A percentile compares a stretch with the other conserved stretches of the same genome.
Conservation (phyloP, 306 rosid genomes). For the Malus sylvestris region DNA sequence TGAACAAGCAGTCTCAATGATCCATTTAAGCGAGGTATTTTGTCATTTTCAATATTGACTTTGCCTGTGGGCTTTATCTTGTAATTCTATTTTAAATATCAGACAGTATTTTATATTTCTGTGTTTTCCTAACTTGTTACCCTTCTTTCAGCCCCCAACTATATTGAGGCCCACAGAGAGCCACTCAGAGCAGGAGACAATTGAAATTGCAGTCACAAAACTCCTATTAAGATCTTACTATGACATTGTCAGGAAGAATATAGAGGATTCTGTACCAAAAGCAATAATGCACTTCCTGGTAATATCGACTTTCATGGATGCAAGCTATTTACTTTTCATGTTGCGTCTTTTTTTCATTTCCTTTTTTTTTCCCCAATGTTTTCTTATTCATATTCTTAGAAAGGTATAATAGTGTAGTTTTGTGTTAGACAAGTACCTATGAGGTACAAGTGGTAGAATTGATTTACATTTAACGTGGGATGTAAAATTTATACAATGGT, state of each 20-base stretch:
- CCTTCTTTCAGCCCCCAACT: conserved; percentile 71
- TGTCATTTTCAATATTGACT: conserved; percentile 1
- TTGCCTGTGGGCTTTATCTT: conserved; percentile 3
- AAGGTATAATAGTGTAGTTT: background rate
- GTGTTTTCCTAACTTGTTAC: conserved; percentile 11
- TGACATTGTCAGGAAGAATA: conserved; percentile 87
- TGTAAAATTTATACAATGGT: background rate
- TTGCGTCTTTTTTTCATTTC: no score
- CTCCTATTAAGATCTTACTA: conserved; percentile 83
- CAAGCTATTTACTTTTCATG: background rate
- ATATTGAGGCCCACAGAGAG: conserved; percentile 80
- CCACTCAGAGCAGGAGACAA: conserved; percentile 70
- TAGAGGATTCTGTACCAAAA: conserved; percentile 85
- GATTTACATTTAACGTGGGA: background rate
- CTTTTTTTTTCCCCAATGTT: background rate
- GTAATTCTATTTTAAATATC: background rate
- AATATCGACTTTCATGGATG: conserved; percentile 16
- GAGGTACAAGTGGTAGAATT: background rate
- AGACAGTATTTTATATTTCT: background rate
- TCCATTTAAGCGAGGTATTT: conserved; percentile 81
- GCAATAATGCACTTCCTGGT: conserved; percentile 99
- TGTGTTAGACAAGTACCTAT: background rate
- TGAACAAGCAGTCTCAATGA: conserved; percentile 71
- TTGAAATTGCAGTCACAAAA: conserved; percentile 77
- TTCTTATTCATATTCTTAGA: background rate